These are phyloP conservation scores for Citrus mangshanensis DNA, from an alignment of 345 rosid species.

Conservation along the genomic window DNA sequence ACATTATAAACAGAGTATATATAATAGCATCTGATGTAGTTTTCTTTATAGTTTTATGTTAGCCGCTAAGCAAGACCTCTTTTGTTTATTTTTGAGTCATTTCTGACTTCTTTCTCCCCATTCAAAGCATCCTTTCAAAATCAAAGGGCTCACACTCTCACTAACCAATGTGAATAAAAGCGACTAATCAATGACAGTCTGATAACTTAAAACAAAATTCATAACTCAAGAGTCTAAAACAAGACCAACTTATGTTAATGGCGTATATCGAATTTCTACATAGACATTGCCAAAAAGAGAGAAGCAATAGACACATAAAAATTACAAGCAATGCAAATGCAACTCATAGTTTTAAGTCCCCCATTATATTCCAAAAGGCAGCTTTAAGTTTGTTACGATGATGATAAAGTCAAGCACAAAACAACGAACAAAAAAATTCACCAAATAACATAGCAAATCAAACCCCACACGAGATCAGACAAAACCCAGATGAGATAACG, in stretches of 20 bases:
- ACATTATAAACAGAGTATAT: not conserved
- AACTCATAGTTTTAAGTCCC: not conserved
- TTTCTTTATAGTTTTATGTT: not conserved
- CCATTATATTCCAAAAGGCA: not conserved
- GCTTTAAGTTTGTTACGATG: not conserved
- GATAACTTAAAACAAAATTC: not conserved
- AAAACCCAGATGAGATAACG: slow-evolving; percentile 1
- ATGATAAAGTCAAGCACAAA: not conserved
- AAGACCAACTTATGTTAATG: not conserved
- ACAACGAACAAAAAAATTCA: not conserved
- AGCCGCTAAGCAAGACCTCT: not conserved
- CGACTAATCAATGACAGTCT: no score
- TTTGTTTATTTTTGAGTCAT: not conserved
- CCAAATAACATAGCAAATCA: not conserved
- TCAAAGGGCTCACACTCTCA: not conserved
- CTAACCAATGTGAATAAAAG: not conserved
- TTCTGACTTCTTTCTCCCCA: not conserved
- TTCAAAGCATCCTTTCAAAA: not conserved
- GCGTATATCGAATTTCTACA: not conserved
- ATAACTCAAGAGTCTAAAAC: not conserved
- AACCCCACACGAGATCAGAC: not conserved
- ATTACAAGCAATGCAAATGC: not conserved
- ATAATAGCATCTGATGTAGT: not conserved
- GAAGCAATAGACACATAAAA: not conserved
- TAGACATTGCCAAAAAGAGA: not conserved